Conservation (phyloP, 1,139 yeast species). For the Diutina scorzettiae region DNA sequence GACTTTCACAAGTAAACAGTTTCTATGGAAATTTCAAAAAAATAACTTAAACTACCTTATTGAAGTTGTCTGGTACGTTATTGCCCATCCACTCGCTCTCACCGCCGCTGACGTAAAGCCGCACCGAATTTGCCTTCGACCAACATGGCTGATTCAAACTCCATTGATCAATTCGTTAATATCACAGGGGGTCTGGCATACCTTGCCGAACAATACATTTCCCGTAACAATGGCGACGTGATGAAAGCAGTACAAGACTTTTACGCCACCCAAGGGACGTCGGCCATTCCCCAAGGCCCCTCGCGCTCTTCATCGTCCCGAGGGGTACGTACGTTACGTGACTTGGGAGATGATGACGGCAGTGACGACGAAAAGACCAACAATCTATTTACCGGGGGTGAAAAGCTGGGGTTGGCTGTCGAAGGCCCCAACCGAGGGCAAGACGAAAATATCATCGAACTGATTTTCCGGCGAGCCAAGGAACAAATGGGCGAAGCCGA, state of each 20-base stretch:
- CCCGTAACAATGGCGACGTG: conserved; percentile 25
- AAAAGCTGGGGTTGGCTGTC: conserved; percentile 85
- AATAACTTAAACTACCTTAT: no score
- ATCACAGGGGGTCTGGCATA: conserved; percentile 26
- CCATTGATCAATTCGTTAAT: conserved; percentile 24
- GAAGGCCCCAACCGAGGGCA: conserved; percentile 60
- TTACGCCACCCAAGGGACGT: conserved; percentile 15
- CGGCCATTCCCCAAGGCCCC: background rate
- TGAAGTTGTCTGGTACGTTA: no score
- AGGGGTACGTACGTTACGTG: conserved; percentile 37
- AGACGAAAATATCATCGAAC: conserved; percentile 26
- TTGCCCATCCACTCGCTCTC: no score
- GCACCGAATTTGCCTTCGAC: no score
- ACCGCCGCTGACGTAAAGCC: no score
- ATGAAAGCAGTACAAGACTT: conserved; percentile 32
- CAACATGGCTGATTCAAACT: background rate
- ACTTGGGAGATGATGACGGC: conserved; percentile 35
- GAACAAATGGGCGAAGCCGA: conserved; percentile 31
- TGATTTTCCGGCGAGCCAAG: conserved; percentile 34
- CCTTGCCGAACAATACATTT: conserved; percentile 33
- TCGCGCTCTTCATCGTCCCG: conserved; percentile 7
- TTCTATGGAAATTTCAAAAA: no score
- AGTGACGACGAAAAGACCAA: conserved; percentile 56
- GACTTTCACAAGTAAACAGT: no score
- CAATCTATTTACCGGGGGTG: conserved; percentile 88